Conservation (phyloP, 2,329 filamentous ascomycete species). For the Dothideomycetidae sp. region DNA sequence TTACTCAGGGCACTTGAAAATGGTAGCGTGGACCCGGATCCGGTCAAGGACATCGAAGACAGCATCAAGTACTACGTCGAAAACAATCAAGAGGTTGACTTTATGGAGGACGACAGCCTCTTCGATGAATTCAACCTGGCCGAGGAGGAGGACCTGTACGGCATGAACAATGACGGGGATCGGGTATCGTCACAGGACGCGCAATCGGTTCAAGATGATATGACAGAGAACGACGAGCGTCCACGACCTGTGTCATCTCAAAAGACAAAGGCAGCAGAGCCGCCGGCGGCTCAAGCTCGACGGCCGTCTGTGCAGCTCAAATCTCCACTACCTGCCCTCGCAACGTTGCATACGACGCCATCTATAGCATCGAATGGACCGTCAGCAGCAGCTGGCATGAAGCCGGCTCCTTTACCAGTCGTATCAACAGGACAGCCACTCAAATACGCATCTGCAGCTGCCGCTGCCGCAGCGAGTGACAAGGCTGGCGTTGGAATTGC, state of each 20-base stretch:
- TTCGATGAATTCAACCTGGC: slow-evolving; percentile 90
- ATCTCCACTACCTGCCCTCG: slow-evolving; percentile 82
- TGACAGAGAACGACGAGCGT: slow-evolving; percentile 41
- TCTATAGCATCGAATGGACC: slow-evolving; percentile 47
- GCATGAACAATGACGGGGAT: slow-evolving; percentile 67
- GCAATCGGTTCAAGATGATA: slow-evolving; percentile 80
- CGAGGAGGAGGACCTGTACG: slow-evolving; percentile 80
- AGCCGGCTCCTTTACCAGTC: slow-evolving; percentile 75
- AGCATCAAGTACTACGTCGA: slow-evolving; percentile 91
- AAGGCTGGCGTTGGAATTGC: slow-evolving; percentile 82
- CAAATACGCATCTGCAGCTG: slow-evolving; percentile 93
- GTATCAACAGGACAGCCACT: slow-evolving; percentile 77
- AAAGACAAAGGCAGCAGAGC: slow-evolving; percentile 47
- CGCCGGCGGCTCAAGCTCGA: slow-evolving; percentile 41
- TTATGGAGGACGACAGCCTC: slow-evolving; percentile 83
- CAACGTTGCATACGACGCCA: slow-evolving; percentile 68
- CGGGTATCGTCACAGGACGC: slow-evolving; percentile 88
- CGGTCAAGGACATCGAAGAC: slow-evolving; percentile 80
- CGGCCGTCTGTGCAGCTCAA: slow-evolving; percentile 83
- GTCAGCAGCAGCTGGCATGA: slow-evolving; percentile 54
- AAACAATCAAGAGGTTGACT: slow-evolving; percentile 77
- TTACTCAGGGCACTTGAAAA: slow-evolving; percentile 85
- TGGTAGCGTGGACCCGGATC: slow-evolving; percentile 71
- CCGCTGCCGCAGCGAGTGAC: slow-evolving; percentile 80
- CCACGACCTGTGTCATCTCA: slow-evolving; percentile 16